These are phyloP conservation scores for Curvularia sp. DNA, from an alignment of 2,329 filamentous ascomycete genomes.

Conservation along the genomic window DNA sequence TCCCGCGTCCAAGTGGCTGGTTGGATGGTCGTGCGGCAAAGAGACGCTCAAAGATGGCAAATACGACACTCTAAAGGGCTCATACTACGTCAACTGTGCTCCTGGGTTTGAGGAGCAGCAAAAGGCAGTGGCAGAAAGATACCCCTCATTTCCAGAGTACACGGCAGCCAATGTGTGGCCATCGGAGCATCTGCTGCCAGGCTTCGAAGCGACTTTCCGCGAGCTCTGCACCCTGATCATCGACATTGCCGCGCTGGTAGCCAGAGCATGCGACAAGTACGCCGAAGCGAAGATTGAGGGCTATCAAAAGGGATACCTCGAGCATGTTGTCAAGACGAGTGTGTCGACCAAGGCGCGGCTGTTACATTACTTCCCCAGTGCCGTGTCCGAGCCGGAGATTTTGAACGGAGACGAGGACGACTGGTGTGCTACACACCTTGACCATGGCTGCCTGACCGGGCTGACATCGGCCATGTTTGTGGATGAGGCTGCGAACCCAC, in stretches of 20 bases:
- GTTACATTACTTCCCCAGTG: slow-evolving; percentile 85
- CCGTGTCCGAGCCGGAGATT: slow-evolving; percentile 29
- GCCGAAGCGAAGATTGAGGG: slow-evolving; percentile 78
- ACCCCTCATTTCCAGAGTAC: slow-evolving; percentile 83
- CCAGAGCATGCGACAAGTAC: slow-evolving; percentile 86
- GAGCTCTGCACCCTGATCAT: slow-evolving; percentile 84
- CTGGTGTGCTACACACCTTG: slow-evolving; percentile 91
- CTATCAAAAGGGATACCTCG: slow-evolving; percentile 80
- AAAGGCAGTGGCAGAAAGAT: slow-evolving; percentile 56
- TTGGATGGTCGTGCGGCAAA: slow-evolving; percentile 82
- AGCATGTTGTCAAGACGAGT: slow-evolving; percentile 84
- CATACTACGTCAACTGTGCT: slow-evolving; percentile 83
- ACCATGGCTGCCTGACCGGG: slow-evolving; percentile 93
- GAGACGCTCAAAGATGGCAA: slow-evolving; percentile 80
- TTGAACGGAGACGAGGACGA: slow-evolving; percentile 71
- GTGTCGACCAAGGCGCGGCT: slow-evolving; percentile 89
- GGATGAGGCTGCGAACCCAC: slow-evolving; percentile 68
- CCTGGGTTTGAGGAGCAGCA: slow-evolving; percentile 66
- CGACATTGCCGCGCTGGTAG: slow-evolving; percentile 86
- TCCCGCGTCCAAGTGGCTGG: slow-evolving; percentile 64
- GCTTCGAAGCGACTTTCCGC: slow-evolving; percentile 76
- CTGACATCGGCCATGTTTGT: slow-evolving; percentile 96
- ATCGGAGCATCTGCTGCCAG: slow-evolving; percentile 69
- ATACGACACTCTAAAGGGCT: slow-evolving; percentile 81
- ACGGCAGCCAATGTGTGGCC: slow-evolving; percentile 93